Evolutionary conservation across 2,329 filamentous ascomycete genomes (phyloP).

Genomic region (Aspergillus pseudoterreus): DNA sequence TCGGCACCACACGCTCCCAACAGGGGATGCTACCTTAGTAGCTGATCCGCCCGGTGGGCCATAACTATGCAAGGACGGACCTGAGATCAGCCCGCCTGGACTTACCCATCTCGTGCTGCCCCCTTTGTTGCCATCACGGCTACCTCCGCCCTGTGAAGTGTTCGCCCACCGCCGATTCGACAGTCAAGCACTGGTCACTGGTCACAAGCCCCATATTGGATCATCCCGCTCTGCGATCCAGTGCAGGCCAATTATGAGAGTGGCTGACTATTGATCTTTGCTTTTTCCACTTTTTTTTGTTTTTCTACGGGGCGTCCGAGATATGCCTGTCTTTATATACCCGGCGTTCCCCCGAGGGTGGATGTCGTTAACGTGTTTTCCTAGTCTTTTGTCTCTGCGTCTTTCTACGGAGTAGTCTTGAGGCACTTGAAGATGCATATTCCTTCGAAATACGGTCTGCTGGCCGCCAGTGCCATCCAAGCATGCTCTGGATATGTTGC

Average conservation of each 20-base stretch:
- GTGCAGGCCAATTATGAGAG: not conserved
- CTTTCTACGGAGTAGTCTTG: too few species aligned
- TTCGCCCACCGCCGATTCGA: not conserved
- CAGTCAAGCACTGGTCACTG: slow-evolving; percentile 5
- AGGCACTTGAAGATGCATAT: not conserved
- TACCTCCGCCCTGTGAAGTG: not conserved
- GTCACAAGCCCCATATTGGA: slow-evolving; percentile 1
- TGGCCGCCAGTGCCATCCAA: not conserved
- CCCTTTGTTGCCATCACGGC: not conserved
- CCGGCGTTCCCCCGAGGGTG: not conserved
- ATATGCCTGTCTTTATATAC: not conserved
- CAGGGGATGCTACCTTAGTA: too few species aligned
- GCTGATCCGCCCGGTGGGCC: not conserved
- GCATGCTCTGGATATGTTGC: slow-evolving; percentile 15
- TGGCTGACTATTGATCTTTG: not conserved
- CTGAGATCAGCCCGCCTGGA: slow-evolving; percentile 7
- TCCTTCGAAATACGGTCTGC: not conserved
- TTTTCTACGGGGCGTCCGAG: not conserved
- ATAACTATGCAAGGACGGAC: not conserved
- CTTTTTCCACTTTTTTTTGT: not conserved
- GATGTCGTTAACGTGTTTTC: not conserved
- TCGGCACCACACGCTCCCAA: not conserved
- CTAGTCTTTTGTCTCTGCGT: too few species aligned
- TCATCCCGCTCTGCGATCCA: not conserved
- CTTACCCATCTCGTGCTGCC: slow-evolving; percentile 9